Conservation (phyloP, 176 grass and related monocot species). For the Echinochloa phyllopogon region DNA sequence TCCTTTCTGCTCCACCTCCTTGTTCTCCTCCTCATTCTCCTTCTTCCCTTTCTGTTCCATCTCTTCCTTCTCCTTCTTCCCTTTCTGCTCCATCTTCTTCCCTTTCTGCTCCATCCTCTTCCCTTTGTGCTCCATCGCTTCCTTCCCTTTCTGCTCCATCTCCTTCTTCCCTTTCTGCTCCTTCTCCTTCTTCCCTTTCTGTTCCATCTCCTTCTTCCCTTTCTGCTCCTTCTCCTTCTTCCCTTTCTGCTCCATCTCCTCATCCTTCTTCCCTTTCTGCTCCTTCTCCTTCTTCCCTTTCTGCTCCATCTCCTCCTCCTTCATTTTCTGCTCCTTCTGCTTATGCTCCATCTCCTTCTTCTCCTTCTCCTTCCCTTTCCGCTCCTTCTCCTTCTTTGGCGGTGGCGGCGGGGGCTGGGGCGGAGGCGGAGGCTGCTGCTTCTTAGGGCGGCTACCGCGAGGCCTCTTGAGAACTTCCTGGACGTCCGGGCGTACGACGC, state of each 20-base stretch:
- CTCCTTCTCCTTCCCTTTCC: neutral
- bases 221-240: neutral
- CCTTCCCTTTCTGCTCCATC: neutral
- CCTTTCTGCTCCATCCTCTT: neutral
- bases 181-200: neutral
- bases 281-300: neutral
- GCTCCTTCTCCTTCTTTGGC: neutral
- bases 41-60: neutral
- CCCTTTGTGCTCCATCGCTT: neutral
- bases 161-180: neutral
- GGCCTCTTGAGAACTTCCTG: constrained; percentile 48
- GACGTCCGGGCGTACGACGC: constrained; percentile 47
- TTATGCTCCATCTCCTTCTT: neutral
- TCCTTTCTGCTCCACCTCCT: no score
- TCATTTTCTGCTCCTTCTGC: neutral
- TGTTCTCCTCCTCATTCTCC: neutral
- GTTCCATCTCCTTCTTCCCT: neutral
- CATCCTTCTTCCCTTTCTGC: neutral
- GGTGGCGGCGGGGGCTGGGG: neutral
- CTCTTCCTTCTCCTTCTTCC: neutral
- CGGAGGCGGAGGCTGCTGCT: neutral
- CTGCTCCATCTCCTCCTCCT: neutral
- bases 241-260: neutral
- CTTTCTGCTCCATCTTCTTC: no score
- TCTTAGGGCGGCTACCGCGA: constrained; percentile 45